phyloP scores from a whole-genome alignment of 495 filamentous ascomycete species.

The Xylaria venustula region DNA sequence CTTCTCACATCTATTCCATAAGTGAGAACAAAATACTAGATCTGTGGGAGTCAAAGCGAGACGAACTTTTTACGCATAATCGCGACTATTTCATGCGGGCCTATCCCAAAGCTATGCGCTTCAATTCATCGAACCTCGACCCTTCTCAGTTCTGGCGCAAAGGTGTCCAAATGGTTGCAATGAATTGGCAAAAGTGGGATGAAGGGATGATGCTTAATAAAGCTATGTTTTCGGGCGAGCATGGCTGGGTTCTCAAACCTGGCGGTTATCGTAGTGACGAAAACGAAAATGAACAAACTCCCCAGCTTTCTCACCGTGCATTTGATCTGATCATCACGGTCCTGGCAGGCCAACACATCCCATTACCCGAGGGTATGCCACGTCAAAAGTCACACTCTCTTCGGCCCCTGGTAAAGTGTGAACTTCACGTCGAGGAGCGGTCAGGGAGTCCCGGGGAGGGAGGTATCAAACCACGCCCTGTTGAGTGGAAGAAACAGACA shows the following conservation, averaged over 20 bases:
- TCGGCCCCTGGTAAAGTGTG: slow-evolving; percentile 62
- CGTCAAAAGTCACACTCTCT: slow-evolving; percentile 28
- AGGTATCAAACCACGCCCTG: slow-evolving; percentile 13
- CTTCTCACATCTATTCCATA: slow-evolving; percentile 83
- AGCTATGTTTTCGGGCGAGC: slow-evolving; percentile 82
- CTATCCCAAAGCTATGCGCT: slow-evolving; percentile 76
- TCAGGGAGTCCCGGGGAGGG: slow-evolving; percentile 14
- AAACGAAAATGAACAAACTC: neutral
- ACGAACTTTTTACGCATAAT: slow-evolving; percentile 77
- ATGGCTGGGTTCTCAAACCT: slow-evolving; percentile 87
- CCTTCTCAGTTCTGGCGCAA: slow-evolving; percentile 81
- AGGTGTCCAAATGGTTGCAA: slow-evolving; percentile 87
- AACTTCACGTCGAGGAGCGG: slow-evolving; percentile 69
- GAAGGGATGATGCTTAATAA: slow-evolving; percentile 94
- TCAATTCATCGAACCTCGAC: slow-evolving; percentile 83
- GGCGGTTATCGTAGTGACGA: slow-evolving; percentile 42
- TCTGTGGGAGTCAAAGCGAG: slow-evolving; percentile 50
- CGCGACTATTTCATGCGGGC: slow-evolving; percentile 82
- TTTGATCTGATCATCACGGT: slow-evolving; percentile 45
- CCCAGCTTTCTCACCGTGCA: slow-evolving; percentile 19
- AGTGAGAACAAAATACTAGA: slow-evolving; percentile 71
- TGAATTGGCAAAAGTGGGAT: slow-evolving; percentile 92
- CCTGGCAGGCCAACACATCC: slow-evolving; percentile 44
- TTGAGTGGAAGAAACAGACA: slow-evolving; percentile 36
- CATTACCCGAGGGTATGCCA: slow-evolving; percentile 31